Evolutionary conservation across 352 stramenopile species (phyloP).

Genomic region (Phytophthora parvispora): DNA sequence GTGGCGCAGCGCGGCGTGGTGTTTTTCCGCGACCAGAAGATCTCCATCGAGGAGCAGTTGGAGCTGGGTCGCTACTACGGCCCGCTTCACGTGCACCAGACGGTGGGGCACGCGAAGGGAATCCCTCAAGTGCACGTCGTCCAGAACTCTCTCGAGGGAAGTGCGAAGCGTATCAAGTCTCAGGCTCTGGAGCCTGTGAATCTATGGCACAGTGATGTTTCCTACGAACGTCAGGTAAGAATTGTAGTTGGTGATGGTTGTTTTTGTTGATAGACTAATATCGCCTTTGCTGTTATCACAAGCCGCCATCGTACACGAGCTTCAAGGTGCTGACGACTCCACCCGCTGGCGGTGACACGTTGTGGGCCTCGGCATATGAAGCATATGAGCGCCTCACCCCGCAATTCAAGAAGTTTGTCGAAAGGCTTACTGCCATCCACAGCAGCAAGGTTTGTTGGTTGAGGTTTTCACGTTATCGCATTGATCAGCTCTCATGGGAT

Average conservation of each 20-base stretch:
- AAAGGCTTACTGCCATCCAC: conserved; percentile 55
- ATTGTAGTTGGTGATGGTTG: no score
- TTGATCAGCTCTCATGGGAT: background rate
- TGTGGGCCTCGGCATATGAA: conserved; percentile 57
- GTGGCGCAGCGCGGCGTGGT: conserved; percentile 24
- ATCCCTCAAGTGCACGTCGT: conserved; percentile 22
- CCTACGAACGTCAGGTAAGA: conserved; percentile 41
- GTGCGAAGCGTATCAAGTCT: conserved; percentile 15
- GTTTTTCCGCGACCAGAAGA: conserved; percentile 29
- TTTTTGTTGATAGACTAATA: no score
- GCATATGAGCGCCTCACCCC: conserved; percentile 61
- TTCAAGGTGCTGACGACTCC: conserved; percentile 42
- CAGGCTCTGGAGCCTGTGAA: conserved; percentile 33
- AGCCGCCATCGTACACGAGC: conserved; percentile 34
- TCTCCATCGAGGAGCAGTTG: conserved; percentile 25
- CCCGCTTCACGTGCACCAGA: conserved; percentile 26
- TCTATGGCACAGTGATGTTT: conserved; percentile 51
- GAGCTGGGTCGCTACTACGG: conserved; percentile 29
- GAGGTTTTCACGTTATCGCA: background rate
- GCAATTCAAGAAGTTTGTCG: conserved; percentile 49
- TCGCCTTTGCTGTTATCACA: conserved; percentile 6
- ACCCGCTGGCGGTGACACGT: conserved; percentile 46
- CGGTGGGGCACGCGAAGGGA: conserved; percentile 18
- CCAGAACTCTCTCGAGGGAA: conserved; percentile 18
- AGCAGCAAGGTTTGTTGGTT: conserved; percentile 46